Conservation (phyloP, 2,329 filamentous ascomycete species). For the Myriosclerotinia scirpicola region DNA sequence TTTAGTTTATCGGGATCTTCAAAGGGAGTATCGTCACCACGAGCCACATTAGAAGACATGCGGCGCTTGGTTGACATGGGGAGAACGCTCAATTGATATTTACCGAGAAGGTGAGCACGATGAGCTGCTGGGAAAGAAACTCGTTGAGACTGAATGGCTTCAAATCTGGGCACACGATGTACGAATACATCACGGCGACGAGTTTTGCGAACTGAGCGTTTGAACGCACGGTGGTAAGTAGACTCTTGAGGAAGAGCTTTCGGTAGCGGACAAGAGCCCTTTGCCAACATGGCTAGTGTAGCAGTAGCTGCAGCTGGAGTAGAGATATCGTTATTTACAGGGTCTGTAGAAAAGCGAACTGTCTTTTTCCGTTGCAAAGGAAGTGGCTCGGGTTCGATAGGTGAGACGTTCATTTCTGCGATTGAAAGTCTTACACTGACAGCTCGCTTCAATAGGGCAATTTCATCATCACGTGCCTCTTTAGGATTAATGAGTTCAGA, state of each 20-base stretch:
- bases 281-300: constrained; percentile 16
- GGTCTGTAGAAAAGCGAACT: constrained; percentile 67
- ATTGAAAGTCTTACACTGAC: constrained; percentile 35
- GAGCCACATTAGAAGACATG: constrained; percentile 70
- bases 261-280: constrained; percentile 50
- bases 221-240: constrained; percentile 86
- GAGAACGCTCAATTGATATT: constrained; percentile 73
- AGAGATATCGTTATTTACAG: constrained; percentile 30
- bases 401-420: constrained; percentile 43
- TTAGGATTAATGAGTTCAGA: constrained; percentile 63
- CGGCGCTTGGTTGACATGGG: constrained; percentile 69
- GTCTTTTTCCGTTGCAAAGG: constrained; percentile 60
- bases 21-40: constrained; percentile 64
- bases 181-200: constrained; percentile 75
- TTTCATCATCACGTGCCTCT: constrained; percentile 43
- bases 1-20: constrained; percentile 63
- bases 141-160: constrained; percentile 82
- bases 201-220: constrained; percentile 66
- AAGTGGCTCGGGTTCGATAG: constrained; percentile 33
- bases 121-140: constrained; percentile 72
- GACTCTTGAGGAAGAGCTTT: constrained; percentile 61
- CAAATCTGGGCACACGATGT: constrained; percentile 80
- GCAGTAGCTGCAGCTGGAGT: constrained; percentile 19
- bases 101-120: constrained; percentile 78
- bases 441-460: constrained; percentile 39